Conservation (phyloP, 495 filamentous ascomycete genomes). For the Stereocaulon alpinum region DNA sequence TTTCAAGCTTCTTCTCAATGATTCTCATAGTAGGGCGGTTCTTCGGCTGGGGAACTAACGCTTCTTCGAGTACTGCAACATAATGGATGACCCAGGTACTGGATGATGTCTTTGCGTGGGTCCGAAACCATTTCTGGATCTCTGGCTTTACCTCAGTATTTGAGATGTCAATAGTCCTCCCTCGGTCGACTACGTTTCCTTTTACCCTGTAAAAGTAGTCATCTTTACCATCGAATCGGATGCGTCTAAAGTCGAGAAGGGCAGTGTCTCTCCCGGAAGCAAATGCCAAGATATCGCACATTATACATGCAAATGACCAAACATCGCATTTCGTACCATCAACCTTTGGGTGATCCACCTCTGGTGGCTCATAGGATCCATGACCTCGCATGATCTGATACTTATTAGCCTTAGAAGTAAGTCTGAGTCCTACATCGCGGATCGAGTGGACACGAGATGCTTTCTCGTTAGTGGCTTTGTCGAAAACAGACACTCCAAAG, state of each 20-base stretch:
- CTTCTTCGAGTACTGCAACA: neutral
- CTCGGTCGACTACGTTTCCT: neutral
- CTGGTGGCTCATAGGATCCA: conserved; percentile 10
- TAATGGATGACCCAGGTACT: conserved; percentile 7
- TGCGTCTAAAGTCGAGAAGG: neutral
- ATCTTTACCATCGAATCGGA: neutral
- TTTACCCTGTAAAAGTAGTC: neutral
- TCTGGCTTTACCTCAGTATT: conserved; percentile 1
- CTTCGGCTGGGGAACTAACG: neutral
- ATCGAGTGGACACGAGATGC: neutral
- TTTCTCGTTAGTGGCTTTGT: conserved; percentile 1
- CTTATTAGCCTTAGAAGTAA: neutral
- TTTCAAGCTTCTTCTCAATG: neutral
- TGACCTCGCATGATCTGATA: neutral
- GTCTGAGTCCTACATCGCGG: neutral
- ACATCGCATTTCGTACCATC: conserved; percentile 13
- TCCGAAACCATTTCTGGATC: neutral
- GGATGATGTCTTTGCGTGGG: too few relatives aligned
- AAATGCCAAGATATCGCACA: conserved; percentile 12
- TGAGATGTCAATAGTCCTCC: neutral
- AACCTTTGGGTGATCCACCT: conserved; percentile 1
- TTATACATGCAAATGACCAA: conserved; percentile 10
- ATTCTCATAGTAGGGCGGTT: neutral
- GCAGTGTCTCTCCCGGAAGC: neutral
- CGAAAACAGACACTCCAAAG: conserved; percentile 25